Evolutionary conservation across 164 flowering plant genomes (phyloP).

Genomic region (Sedum album): DNA sequence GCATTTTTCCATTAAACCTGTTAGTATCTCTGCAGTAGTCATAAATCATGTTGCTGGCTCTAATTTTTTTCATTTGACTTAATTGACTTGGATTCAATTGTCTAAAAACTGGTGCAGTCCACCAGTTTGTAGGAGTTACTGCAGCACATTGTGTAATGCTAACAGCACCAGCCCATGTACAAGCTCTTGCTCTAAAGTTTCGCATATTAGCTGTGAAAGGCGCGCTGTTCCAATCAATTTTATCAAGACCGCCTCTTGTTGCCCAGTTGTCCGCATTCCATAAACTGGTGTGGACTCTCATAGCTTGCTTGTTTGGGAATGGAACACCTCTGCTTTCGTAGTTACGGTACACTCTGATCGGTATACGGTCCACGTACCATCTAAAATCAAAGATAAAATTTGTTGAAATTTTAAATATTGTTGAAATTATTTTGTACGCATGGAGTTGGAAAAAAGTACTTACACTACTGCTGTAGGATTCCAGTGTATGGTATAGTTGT

Average conservation of each 20-base stretch:
- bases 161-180: slow-evolving; percentile 42
- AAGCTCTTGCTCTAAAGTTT: slow-evolving; percentile 44
- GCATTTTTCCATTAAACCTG: slow-evolving; percentile 42
- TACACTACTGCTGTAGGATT: slow-evolving; percentile 59
- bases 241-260: slow-evolving; percentile 56
- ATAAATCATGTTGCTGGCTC: slow-evolving; percentile 55
- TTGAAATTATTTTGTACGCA: neutral
- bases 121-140: slow-evolving; percentile 45
- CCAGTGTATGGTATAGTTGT: slow-evolving; percentile 90
- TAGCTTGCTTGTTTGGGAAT: slow-evolving; percentile 64
- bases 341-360: slow-evolving; percentile 69
- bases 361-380: slow-evolving; percentile 64
- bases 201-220: slow-evolving; percentile 53
- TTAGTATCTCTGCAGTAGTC: slow-evolving; percentile 60
- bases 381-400: slow-evolving; percentile 19
- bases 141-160: slow-evolving; percentile 43
- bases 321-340: slow-evolving; percentile 43
- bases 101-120: slow-evolving; percentile 37
- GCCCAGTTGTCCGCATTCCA: slow-evolving; percentile 90
- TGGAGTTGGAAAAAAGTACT: slow-evolving; percentile 13
- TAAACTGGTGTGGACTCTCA: slow-evolving; percentile 54
- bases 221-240: slow-evolving; percentile 51
- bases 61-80: slow-evolving; percentile 49
- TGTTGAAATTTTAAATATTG: neutral
- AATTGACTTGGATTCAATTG: slow-evolving; percentile 27